Base-by-base conservation (phyloP, 805 yeast species). In the Priceomyces castillae region DNA sequence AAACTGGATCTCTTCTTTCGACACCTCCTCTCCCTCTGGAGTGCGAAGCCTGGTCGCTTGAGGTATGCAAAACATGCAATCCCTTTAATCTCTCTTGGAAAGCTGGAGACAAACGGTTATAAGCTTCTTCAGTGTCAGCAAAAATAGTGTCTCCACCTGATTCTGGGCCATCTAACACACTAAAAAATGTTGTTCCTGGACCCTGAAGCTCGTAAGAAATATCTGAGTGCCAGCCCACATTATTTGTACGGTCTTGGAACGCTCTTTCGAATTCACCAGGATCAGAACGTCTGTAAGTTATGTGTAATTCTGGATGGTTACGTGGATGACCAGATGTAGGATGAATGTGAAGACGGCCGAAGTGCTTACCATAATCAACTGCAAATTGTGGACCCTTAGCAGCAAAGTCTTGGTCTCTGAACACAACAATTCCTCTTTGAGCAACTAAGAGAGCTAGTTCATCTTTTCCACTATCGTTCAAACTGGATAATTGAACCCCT, bases 61-160 rank as follows among this genome's bases (percentile, higher is more conserved):
- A 83, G 10, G 89, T 76, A 66, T 86, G 90, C 34, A 80, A 67
- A 3, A 81, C 90, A 53, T 80, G 78, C 54, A 86, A 72, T 0
- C 84, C 84, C 15, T 72, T 69, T 35, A 85, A 60, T 49, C 82
- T 65, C 54, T 78, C 65, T 58, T 81, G 74, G 68, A 84, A 76
- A 22, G 69, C 75, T 18, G 86, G 85, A 1, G 90, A 84, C 41
- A 86, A 71, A 54, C 90, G 69, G 46, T 81, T 77, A 62, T 82
- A 86, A 9, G 88, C 89, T 59, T 83, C 89, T 30, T 72, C 70
- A 20, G 81, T 72, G 56, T 84, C 87, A n/a, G 86, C 77, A 57
- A 84, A 86, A 38, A 84, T 67, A n/a, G 88, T 86, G 60, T 86
- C 94, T 48, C 94, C 94, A 42, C 92, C 90, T 34, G 80, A 61